Conservation (phyloP, 805 yeast genomes). For the Metschnikowia borealis region DNA sequence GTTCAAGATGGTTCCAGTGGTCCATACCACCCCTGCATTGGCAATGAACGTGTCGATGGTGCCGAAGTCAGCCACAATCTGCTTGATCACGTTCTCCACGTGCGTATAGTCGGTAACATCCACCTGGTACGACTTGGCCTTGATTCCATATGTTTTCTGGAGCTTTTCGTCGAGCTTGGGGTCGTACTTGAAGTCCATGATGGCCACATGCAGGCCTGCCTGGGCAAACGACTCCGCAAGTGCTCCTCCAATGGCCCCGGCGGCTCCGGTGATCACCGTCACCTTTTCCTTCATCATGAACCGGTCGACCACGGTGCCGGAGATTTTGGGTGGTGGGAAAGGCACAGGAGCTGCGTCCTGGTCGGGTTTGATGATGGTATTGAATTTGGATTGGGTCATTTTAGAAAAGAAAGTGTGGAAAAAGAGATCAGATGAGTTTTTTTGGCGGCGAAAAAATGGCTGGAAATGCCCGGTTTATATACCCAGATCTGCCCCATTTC, state of each 20-base stretch:
- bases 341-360: slow-evolving; percentile 17
- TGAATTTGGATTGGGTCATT: slow-evolving; percentile 10
- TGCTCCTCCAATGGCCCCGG: slow-evolving; percentile 30
- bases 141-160: slow-evolving; percentile 50
- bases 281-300: slow-evolving; percentile 22
- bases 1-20: slow-evolving; percentile 38
- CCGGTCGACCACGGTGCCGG: slow-evolving; percentile 16
- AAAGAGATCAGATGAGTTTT: too few relatives aligned
- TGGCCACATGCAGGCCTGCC: slow-evolving; percentile 55
- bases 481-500: background rate
- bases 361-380: slow-evolving; percentile 18
- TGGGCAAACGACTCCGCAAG: slow-evolving; percentile 42
- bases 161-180: slow-evolving; percentile 27
- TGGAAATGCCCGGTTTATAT: background rate
- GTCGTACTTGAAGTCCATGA: slow-evolving; percentile 35
- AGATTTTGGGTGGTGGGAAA: slow-evolving; percentile 12
- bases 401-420: background rate
- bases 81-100: slow-evolving; percentile 47
- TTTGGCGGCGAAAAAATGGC: background rate
- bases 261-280: slow-evolving; percentile 29
- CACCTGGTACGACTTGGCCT: slow-evolving; percentile 62
- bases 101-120: slow-evolving; percentile 46
- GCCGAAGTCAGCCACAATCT: slow-evolving; percentile 66
- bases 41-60: slow-evolving; percentile 81
- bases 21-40: slow-evolving; percentile 73